These are phyloP conservation scores for Malus fusca DNA, from an alignment of 306 rosid genomes.

Conservation along the genomic window DNA sequence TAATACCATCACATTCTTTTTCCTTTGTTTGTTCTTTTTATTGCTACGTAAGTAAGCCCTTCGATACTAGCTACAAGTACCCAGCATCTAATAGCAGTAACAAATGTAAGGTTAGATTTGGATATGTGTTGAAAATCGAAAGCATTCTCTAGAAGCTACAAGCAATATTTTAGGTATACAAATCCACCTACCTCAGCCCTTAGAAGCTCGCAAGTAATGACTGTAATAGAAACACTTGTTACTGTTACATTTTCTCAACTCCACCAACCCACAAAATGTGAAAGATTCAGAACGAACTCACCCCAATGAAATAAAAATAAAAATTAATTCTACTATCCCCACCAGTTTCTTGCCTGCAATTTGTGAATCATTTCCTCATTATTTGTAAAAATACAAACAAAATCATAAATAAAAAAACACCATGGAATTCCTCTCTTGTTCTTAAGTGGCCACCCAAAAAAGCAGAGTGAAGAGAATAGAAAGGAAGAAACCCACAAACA, in stretches of 20 bases:
- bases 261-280: too few species aligned
- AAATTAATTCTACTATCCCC: too few species aligned
- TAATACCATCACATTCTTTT: neutral
- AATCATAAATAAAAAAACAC: too few species aligned
- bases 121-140: neutral
- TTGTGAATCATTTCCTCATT: too few species aligned
- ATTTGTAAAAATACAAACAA: too few species aligned
- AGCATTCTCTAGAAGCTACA: neutral
- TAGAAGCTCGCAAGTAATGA: neutral
- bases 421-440: too few species aligned
- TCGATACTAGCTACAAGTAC: too few species aligned
- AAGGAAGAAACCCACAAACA: neutral
- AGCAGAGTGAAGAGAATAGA: neutral
- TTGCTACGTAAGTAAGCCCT: neutral
- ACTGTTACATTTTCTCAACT: too few species aligned
- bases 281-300: too few species aligned
- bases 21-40: neutral
- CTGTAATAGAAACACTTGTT: neutral
- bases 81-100: neutral
- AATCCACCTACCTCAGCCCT: neutral
- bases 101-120: neutral
- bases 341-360: too few species aligned
- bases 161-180: neutral
- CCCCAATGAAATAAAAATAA: too few species aligned
- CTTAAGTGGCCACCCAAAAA: too few species aligned